These are phyloP conservation scores for Penicillium lividum DNA, from an alignment of 495 filamentous ascomycete genomes.

Conservation along the genomic window DNA sequence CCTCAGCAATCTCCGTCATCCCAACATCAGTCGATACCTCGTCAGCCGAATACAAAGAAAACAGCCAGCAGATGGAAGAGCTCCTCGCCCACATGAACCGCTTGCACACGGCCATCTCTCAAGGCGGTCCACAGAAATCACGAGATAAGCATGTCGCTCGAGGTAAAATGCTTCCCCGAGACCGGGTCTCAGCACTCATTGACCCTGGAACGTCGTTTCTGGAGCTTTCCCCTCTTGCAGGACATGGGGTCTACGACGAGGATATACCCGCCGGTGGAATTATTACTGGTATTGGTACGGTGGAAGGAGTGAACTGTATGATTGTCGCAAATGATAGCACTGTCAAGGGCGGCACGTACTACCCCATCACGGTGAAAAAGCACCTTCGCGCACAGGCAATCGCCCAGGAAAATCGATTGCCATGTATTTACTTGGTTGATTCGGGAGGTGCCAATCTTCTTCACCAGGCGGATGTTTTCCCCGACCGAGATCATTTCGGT, in stretches of 20 bases:
- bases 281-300: constrained; percentile 87
- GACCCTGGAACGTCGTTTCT: constrained; percentile 90
- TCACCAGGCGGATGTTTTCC: constrained; percentile 95
- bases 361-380: constrained; percentile 97
- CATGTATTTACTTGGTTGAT: constrained; percentile 95
- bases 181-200: constrained; percentile 83
- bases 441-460: constrained; percentile 96
- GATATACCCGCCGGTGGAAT: constrained; percentile 88
- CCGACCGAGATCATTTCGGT: constrained; percentile 92
- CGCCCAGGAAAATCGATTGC: constrained; percentile 81
- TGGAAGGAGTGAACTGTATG: constrained; percentile 89
- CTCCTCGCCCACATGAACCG: constrained; percentile 63
- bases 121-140: constrained; percentile 80
- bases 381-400: constrained; percentile 91
- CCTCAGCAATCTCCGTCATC: constrained; percentile 73
- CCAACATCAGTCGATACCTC: constrained; percentile 74
- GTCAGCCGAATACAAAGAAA: constrained; percentile 78
- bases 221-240: constrained; percentile 85
- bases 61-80: constrained; percentile 74
- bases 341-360: constrained; percentile 98
- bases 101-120: constrained; percentile 68
- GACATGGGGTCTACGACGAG: constrained; percentile 83
- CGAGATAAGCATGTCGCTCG: constrained; percentile 83
- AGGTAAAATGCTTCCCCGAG: constrained; percentile 92
- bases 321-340: constrained; percentile 97